A percentile compares a stretch with the other conserved stretches of the same genome.
Conservation (phyloP, 2,329 filamentous ascomycete species). For the Calonectria crousiana region DNA sequence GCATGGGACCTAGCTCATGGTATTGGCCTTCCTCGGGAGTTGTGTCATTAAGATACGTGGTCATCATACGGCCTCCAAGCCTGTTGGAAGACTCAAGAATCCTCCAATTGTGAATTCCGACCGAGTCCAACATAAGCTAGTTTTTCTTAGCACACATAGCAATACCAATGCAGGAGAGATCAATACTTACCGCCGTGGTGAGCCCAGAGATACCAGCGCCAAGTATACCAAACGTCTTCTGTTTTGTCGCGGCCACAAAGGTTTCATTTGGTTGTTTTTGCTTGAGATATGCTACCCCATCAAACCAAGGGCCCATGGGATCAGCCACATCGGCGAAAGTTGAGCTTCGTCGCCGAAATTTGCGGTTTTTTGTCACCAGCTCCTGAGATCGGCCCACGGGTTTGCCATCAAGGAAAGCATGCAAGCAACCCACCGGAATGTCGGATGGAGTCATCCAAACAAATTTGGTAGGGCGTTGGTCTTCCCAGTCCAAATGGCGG, state of each 20-base stretch:
- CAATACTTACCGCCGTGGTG: conserved; percentile 27
- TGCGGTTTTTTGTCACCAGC: conserved; percentile 47
- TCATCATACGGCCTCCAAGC: conserved; percentile 58
- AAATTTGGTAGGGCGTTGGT: conserved; percentile 28
- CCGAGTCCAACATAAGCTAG: conserved; percentile 51
- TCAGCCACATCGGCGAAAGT: conserved; percentile 74
- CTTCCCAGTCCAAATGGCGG: conserved; percentile 27
- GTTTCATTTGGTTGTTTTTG: conserved; percentile 37
- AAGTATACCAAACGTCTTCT: conserved; percentile 47
- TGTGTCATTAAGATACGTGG: conserved; percentile 56
- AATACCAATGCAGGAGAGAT: conserved; percentile 24
- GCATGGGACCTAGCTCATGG: conserved; percentile 76
- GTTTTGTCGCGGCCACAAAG: conserved; percentile 40
- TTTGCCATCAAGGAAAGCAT: conserved; percentile 50
- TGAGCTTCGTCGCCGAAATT: conserved; percentile 56
- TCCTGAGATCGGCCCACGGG: conserved; percentile 52
- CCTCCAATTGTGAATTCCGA: conserved; percentile 58
- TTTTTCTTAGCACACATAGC: background rate
- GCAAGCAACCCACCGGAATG: conserved; percentile 50
- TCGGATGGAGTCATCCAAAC: conserved; percentile 42
- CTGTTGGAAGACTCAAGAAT: conserved; percentile 57
- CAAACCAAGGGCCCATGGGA: conserved; percentile 37
- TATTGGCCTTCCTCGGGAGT: conserved; percentile 56
- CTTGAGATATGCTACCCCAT: conserved; percentile 41
- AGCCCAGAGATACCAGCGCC: conserved; percentile 54